These are phyloP conservation scores for Biancaea sappan DNA, from an alignment of 306 rosid genomes.

Conservation along the genomic window DNA sequence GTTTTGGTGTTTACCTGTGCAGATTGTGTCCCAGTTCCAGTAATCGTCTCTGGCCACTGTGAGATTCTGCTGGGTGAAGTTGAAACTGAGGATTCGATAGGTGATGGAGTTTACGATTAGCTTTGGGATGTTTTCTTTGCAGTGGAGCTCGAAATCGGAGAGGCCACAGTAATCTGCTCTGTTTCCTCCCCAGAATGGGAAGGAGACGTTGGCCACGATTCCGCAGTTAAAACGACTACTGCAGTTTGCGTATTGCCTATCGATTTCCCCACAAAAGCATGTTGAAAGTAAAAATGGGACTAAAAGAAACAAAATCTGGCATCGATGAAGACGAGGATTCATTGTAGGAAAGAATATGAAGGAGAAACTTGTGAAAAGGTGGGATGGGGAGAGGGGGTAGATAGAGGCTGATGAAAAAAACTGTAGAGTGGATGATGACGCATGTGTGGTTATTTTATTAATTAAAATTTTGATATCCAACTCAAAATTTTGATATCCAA, in stretches of 20 bases:
- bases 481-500: too few species aligned
- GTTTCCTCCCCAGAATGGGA: slow-evolving; percentile 20
- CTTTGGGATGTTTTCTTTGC: not conserved
- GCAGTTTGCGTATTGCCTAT: not conserved
- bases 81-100: not conserved
- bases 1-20: not conserved
- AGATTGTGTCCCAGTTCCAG: not conserved
- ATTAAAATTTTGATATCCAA: too few species aligned
- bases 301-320: not conserved
- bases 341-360: not conserved
- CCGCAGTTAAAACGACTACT: not conserved
- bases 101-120: not conserved
- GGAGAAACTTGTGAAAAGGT: too few species aligned
- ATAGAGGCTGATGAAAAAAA: not conserved
- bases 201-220: not conserved
- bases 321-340: not conserved
- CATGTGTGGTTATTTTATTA: too few species aligned
- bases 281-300: not conserved
- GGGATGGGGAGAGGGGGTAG: too few species aligned
- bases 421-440: not conserved
- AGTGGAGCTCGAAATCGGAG: not conserved
- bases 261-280: not conserved
- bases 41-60: slow-evolving; percentile 20
- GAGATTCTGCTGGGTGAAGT: not conserved
- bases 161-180: slow-evolving; percentile 9